phyloP scores from a whole-genome alignment of 2,329 filamentous ascomycete species.

The Alternaria angustiovoidea region DNA sequence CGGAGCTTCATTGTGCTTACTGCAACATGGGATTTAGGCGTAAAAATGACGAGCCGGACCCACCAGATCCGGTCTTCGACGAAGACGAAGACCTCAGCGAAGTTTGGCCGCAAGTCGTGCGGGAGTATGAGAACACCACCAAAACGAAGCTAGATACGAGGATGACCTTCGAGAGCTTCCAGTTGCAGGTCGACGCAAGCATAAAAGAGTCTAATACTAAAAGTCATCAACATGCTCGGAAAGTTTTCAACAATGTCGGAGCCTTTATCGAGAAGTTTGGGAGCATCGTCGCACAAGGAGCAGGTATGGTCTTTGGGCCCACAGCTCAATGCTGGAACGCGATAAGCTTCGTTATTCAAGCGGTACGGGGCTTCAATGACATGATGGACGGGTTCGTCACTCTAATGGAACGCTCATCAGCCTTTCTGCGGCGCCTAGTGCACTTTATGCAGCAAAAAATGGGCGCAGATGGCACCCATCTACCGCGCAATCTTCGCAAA shows the following conservation, averaged over 20 bases:
- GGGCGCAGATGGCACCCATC: not conserved
- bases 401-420: constrained; percentile 25
- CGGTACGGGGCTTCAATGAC: constrained; percentile 4
- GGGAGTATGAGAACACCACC: constrained; percentile 20
- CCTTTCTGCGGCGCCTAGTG: constrained; percentile 13
- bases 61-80: not conserved
- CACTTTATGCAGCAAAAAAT: not conserved
- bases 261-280: not conserved
- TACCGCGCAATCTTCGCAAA: constrained; percentile 11
- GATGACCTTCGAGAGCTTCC: constrained; percentile 10
- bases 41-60: not conserved
- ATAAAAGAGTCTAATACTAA: not conserved
- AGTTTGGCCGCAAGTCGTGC: constrained; percentile 19
- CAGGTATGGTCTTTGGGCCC: constrained; percentile 17
- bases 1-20: not conserved
- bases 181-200: not conserved
- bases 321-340: constrained; percentile 27
- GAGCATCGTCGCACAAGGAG: constrained; percentile 10
- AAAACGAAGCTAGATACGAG: constrained; percentile 11
- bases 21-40: not conserved
- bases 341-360: constrained; percentile 22
- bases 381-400: constrained; percentile 24
- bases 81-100: constrained; percentile 22
- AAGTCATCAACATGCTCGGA: not conserved
- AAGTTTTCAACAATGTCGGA: not conserved